Conservation (phyloP, 805 yeast species). For the Cephaloascus fragrans region DNA sequence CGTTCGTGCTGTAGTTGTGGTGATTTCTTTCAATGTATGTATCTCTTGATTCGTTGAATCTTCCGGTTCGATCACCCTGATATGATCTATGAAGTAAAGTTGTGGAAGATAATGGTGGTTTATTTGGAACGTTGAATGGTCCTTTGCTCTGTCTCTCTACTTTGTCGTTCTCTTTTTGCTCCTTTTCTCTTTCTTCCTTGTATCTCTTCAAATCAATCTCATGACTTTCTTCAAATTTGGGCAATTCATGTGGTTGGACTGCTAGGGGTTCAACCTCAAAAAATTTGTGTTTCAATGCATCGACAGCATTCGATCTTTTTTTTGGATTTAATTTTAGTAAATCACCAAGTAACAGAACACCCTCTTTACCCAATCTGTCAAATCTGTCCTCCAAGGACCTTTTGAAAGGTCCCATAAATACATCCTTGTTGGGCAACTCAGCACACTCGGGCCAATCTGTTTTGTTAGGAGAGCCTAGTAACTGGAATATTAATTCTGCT, state of each 20-base stretch:
- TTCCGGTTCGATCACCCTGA: too few relatives aligned
- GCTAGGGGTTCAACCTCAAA: slow-evolving; percentile 65
- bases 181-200: slow-evolving; percentile 24
- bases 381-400: slow-evolving; percentile 43
- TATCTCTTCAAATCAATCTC: slow-evolving; percentile 69
- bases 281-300: slow-evolving; percentile 63
- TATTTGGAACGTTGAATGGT: too few relatives aligned
- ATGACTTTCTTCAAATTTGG: slow-evolving; percentile 77
- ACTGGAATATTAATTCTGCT: slow-evolving; percentile 66
- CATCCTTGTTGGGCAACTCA: slow-evolving; percentile 44
- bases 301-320: slow-evolving; percentile 67
- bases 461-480: slow-evolving; percentile 71
- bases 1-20: too few relatives aligned
- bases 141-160: too few relatives aligned
- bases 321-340: slow-evolving; percentile 63
- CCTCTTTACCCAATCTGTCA: slow-evolving; percentile 26
- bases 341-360: slow-evolving; percentile 48
- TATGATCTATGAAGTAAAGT: too few relatives aligned
- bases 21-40: too few relatives aligned
- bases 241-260: slow-evolving; percentile 39
- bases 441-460: slow-evolving; percentile 53
- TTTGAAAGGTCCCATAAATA: slow-evolving; percentile 28
- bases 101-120: too few relatives aligned
- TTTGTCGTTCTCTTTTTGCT: too few relatives aligned
- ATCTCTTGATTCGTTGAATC: too few relatives aligned